Base-by-base conservation (phyloP, 805 yeast species). In the Zygoascus flipseniorum region DNA sequence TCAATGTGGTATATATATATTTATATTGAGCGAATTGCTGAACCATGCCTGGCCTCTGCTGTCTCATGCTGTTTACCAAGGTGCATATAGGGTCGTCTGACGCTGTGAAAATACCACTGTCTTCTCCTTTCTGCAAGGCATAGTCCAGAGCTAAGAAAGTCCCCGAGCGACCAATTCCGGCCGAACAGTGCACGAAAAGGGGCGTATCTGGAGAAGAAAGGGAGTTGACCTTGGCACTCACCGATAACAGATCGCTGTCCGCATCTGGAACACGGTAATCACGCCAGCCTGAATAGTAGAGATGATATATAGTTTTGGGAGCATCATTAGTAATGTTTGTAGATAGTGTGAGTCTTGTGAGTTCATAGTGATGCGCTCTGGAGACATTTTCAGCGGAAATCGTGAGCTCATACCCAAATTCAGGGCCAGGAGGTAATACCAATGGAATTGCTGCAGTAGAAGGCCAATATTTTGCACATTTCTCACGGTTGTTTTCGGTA, bases 161-260 rank as follows among this genome's bases (percentile, higher is more conserved):
- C 1, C 99, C 99, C 0, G 98, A 89, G 54, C 99, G 74, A 18
- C 99, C 99, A 64, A 96, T 89, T 0, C 99, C 99, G 1, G 98
- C 98, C 6, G 96, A 88, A 65, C 99, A 92, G 69, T 92, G 98
- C 26, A 86, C 86, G 47, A 89, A 65, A 5, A 82, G 76, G 19
- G 93, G 92, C 0, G 76, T 69, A 1, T 71, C 65, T n/a, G 65
- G 60, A n/a, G 57, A 58, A 49, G 74, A 72, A 48, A 73, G 76
- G 58, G 77, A 58, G 53, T 77, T 72, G 28, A 87, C 70, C 31
- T 89, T 69, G 58, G 83, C 86, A 18, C 28, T 26, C 8, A 49
- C 19, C n/a, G 72, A 67, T 16, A 83, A 77, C 45, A 62, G 62
- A 11, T 62, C 60, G 23, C 65, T 66, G 6, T 61, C 64, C 5